Conservation (phyloP, 2,329 filamentous ascomycete species). For the Colletotrichum plurivorum region DNA sequence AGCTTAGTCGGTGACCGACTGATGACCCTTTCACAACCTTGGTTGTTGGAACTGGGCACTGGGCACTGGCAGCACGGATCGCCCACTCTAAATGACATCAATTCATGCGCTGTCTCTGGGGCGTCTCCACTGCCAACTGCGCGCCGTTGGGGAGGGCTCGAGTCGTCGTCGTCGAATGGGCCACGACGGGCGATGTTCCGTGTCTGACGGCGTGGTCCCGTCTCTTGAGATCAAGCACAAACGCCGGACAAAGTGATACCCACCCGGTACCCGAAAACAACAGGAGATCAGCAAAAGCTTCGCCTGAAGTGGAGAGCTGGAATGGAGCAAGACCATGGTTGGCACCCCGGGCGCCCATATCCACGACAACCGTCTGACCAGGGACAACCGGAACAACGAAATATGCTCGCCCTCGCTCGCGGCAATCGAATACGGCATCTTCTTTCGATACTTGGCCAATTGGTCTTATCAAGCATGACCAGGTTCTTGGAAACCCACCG, state of each 20-base stretch:
- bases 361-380: slow-evolving; percentile 8
- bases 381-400: not conserved
- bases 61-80: slow-evolving; percentile 1
- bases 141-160: not conserved
- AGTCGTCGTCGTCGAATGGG: not conserved
- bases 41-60: slow-evolving; percentile 2
- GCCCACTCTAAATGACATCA: slow-evolving; percentile 10
- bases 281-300: slow-evolving; percentile 36
- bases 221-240: slow-evolving; percentile 6
- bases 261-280: not conserved
- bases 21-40: not conserved
- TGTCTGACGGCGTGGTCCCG: not conserved
- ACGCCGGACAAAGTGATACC: not conserved
- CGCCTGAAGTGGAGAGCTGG: slow-evolving; percentile 32
- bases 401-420: slow-evolving; percentile 5
- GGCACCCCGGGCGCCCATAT: slow-evolving; percentile 20
- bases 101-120: slow-evolving; percentile 15
- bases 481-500: slow-evolving; percentile 12
- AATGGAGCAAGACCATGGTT: slow-evolving; percentile 13
- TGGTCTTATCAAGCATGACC: not conserved
- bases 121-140: slow-evolving; percentile 14
- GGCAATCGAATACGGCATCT: slow-evolving; percentile 26
- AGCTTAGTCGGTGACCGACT: not conserved
- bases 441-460: not conserved
- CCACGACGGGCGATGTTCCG: not conserved